phyloP scores from a whole-genome alignment of 2,329 filamentous ascomycete species.

The Anisogramma anomala region DNA sequence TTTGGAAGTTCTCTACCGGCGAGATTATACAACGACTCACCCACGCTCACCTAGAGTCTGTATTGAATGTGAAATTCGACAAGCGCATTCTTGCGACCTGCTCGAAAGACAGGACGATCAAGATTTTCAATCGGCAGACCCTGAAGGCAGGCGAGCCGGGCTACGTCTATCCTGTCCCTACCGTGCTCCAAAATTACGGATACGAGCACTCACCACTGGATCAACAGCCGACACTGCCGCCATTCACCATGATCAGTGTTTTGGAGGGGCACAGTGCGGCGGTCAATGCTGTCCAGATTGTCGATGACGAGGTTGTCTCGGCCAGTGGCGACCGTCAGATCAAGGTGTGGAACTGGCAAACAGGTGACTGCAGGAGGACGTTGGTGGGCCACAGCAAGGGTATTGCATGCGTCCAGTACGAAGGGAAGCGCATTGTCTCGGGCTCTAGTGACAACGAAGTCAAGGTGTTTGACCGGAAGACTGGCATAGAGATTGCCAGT shows the following conservation, averaged over 20 bases:
- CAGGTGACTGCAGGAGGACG: conserved; percentile 62
- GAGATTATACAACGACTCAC: conserved; percentile 64
- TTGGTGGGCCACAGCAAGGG: conserved; percentile 85
- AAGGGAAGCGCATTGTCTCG: conserved; percentile 84
- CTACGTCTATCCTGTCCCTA: conserved; percentile 42
- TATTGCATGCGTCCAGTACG: conserved; percentile 95
- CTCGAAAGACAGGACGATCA: conserved; percentile 94
- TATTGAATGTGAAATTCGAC: conserved; percentile 88
- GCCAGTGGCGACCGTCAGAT: conserved; percentile 89
- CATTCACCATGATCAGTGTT: conserved; percentile 67
- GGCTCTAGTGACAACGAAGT: conserved; percentile 95
- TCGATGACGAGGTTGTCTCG: conserved; percentile 77
- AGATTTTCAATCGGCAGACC: conserved; percentile 76
- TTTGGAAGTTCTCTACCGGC: conserved; percentile 91
- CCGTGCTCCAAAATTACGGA: conserved; percentile 41
- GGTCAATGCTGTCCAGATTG: conserved; percentile 91
- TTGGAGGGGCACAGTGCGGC: conserved; percentile 80
- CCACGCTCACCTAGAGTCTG: conserved; percentile 75
- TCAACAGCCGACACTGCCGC: conserved; percentile 42
- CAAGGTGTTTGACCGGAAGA: conserved; percentile 81
- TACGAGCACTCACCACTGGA: conserved; percentile 35
- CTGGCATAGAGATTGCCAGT: conserved; percentile 80
- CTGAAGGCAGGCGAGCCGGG: conserved; percentile 51
- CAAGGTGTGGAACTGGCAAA: conserved; percentile 88
- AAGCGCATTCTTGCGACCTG: conserved; percentile 87